phyloP scores from a whole-genome alignment of 176 grass and related monocot genomes.

The Oryza meyeriana region DNA sequence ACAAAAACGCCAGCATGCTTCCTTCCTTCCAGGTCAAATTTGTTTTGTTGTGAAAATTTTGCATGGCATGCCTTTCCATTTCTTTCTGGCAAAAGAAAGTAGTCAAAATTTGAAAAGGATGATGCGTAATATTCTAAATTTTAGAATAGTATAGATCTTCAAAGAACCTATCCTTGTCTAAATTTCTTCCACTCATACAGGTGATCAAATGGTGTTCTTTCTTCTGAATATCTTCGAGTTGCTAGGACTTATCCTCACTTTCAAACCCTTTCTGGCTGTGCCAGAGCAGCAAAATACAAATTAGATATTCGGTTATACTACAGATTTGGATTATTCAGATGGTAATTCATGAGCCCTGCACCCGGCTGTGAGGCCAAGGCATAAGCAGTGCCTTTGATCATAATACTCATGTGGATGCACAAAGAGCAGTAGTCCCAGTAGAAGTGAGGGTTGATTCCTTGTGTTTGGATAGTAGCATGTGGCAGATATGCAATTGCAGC shows the following conservation, averaged over 20 bases:
- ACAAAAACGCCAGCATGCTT: slow-evolving; percentile 60
- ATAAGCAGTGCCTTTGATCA: neutral
- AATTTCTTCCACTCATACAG: slow-evolving; percentile 23
- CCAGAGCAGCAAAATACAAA: slow-evolving; percentile 13
- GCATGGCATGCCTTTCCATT: neutral
- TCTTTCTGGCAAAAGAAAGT: neutral
- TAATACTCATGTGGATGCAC: too few relatives aligned
- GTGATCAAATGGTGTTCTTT: slow-evolving; percentile 78
- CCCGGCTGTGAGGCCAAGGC: neutral
- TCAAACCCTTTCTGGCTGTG: slow-evolving; percentile 56
- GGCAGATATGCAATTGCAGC: neutral
- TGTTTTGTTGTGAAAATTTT: neutral
- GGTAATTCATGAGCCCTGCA: neutral
- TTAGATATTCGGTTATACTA: neutral
- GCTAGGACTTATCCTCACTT: slow-evolving; percentile 55
- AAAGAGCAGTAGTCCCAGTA: too few relatives aligned
- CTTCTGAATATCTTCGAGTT: slow-evolving; percentile 55
- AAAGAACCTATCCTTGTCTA: neutral
- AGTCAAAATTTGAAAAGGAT: neutral
- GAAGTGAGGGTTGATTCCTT: neutral
- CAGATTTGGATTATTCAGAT: neutral
- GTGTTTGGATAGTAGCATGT: neutral
- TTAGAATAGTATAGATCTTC: neutral
- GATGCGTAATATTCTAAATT: neutral
- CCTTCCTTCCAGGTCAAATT: slow-evolving; percentile 63